These are phyloP conservation scores for Ustilago trichophora DNA, from an alignment of 1,284 basidiomycete species.

Conservation along the genomic window DNA sequence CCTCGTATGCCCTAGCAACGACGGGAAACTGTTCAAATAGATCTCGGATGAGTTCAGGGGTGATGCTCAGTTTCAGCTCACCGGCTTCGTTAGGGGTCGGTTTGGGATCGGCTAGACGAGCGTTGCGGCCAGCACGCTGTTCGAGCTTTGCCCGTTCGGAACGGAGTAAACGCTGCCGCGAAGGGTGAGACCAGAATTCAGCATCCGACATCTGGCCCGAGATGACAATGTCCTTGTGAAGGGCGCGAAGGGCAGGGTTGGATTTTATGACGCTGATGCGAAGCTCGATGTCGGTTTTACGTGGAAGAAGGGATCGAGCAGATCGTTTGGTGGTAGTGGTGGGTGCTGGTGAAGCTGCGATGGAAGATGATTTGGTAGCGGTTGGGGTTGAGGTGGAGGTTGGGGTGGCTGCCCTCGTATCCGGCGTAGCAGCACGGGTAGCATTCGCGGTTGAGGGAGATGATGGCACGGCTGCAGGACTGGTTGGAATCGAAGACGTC, in stretches of 20 bases:
- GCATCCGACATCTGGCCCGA: slow-evolving; percentile 51
- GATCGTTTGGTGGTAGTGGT: no score
- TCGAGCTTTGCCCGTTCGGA: slow-evolving; percentile 55
- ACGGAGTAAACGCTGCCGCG: slow-evolving; percentile 55
- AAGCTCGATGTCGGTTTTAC: slow-evolving; percentile 53
- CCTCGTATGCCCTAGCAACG: slow-evolving; percentile 87
- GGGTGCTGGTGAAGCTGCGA: no score
- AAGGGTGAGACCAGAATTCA: slow-evolving; percentile 66
- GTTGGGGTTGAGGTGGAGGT: slow-evolving; percentile 9
- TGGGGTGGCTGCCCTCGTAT: slow-evolving; percentile 14
- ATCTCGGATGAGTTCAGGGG: slow-evolving; percentile 89
- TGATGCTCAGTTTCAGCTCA: slow-evolving; percentile 84
- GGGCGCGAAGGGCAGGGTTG: slow-evolving; percentile 50
- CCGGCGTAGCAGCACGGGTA: slow-evolving; percentile 18
- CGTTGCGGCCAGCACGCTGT: slow-evolving; percentile 60
- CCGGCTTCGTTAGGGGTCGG: slow-evolving; percentile 58
- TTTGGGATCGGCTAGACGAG: slow-evolving; percentile 62
- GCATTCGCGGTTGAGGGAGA: slow-evolving; percentile 6
- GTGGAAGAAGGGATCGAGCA: background rate
- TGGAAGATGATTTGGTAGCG: slow-evolving; percentile 7
- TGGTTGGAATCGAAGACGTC: slow-evolving; percentile 7
- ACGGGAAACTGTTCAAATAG: slow-evolving; percentile 98
- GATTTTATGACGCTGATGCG: slow-evolving; percentile 57
- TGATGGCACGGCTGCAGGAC: slow-evolving; percentile 13
- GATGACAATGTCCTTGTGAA: slow-evolving; percentile 63